phyloP scores from a whole-genome alignment of 2,329 filamentous ascomycete species.

The Colletotrichum viniferum region DNA sequence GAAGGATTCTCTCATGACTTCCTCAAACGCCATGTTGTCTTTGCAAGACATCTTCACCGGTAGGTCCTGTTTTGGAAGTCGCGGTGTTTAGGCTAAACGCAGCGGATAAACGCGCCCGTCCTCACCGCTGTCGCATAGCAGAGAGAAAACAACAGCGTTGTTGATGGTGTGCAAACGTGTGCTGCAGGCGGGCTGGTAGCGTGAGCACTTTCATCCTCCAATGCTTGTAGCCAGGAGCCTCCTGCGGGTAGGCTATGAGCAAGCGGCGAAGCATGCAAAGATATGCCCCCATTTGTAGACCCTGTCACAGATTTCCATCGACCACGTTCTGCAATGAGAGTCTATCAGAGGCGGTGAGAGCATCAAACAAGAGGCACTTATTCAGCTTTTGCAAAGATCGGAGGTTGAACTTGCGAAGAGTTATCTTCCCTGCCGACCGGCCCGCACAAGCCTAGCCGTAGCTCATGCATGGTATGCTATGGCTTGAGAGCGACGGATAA shows the following conservation, averaged over 20 bases:
- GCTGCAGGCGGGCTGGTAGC: neutral
- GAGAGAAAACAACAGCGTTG: neutral
- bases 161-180: neutral
- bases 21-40: neutral
- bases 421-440: neutral
- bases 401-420: neutral
- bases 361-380: neutral
- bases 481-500: neutral
- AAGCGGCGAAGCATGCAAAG: neutral
- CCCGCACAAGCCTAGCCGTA: neutral
- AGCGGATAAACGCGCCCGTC: neutral
- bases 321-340: neutral
- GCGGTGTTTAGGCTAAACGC: conserved; percentile 11
- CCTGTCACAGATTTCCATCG: neutral
- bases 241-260: neutral
- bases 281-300: neutral
- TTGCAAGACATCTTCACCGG: neutral
- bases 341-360: neutral
- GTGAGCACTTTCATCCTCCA: neutral
- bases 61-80: neutral
- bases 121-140: neutral
- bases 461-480: neutral
- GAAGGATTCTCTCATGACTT: neutral
- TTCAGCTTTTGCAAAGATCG: neutral
- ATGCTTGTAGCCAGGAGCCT: neutral